These are phyloP conservation scores for Cryomyces minteri DNA, from an alignment of 495 filamentous ascomycete species.

Conservation along the genomic window DNA sequence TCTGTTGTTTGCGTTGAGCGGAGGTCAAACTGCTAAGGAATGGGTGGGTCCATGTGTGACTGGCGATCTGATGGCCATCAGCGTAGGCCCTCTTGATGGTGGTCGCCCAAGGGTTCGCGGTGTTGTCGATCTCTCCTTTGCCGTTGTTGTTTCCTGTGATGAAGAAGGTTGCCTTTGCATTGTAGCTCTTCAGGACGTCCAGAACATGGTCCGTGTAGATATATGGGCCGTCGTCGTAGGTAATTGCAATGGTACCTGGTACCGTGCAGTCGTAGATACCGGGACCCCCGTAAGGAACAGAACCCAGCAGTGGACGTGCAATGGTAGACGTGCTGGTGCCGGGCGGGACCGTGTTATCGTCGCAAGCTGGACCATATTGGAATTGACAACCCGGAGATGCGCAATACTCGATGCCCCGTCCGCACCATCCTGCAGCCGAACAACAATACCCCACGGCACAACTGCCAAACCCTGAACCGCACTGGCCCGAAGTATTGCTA, in stretches of 20 bases:
- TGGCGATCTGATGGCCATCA: constrained; percentile 66
- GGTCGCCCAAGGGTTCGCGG: constrained; percentile 31
- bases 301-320: neutral
- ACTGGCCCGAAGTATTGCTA: neutral
- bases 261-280: constrained; percentile 27
- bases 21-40: constrained; percentile 42
- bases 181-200: constrained; percentile 44
- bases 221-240: constrained; percentile 64
- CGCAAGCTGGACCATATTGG: neutral
- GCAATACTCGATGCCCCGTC: neutral
- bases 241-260: constrained; percentile 48
- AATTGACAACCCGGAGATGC: neutral
- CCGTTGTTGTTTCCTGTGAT: constrained; percentile 57
- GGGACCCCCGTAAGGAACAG: neutral
- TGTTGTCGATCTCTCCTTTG: constrained; percentile 52
- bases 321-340: neutral
- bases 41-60: constrained; percentile 74
- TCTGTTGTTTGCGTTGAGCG: constrained; percentile 40
- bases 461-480: neutral
- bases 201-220: constrained; percentile 50
- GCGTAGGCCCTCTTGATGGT: constrained; percentile 48
- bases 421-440: neutral
- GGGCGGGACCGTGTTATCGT: neutral
- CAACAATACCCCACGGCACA: neutral
- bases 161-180: constrained; percentile 63